Base-by-base conservation (phyloP, 495 filamentous ascomycete species). In the Aspergillus affinis region DNA sequence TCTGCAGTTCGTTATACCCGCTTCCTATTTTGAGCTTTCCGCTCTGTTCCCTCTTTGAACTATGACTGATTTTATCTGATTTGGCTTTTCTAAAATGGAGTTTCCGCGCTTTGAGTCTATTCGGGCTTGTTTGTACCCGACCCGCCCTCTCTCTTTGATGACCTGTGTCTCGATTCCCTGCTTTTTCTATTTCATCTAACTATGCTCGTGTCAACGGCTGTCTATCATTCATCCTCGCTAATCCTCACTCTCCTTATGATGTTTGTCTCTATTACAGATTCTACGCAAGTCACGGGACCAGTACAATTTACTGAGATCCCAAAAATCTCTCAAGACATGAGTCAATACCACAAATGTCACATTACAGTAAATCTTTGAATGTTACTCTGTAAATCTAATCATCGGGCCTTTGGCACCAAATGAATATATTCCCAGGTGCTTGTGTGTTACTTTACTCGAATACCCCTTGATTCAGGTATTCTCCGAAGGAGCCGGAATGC, bases 241-340 rank as follows among this genome's bases (percentile, higher is more conserved):
- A 17, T 56, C 36, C 27, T 47, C 23, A 30, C 18, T 20, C 51
- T 36, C 61, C 65, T 50, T 32, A 49, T 57, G 23, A 17, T 51
- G 29, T 58, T 13, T 51, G 21, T 49, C 23, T 55, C 46, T 51
- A 30, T 58, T 29, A 21, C 32, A 45, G 20, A 18, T 23, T 13
- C 20, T 2, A 46, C 17, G 15, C 9, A 6, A 26, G 23, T 23
- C 2, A 54, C 20, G n/a, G 23, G n/a, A 17, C 12, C 23, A 29
- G 51, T 41, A 15, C 2, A 41, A 15, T 41, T 12, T 15, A 41
- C 36, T 41, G 13, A 41, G 15, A 1, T 41, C 36, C 36, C 13
- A 17, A 13, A 2, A 1, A 17, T 13, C 36, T 41, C 23, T 32
- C 3, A 41, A 15, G 3, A 15, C 36, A 1, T 15, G 13, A 41